Conservation (phyloP, 2,329 filamentous ascomycete species). For the Aspergillus versicolor region DNA sequence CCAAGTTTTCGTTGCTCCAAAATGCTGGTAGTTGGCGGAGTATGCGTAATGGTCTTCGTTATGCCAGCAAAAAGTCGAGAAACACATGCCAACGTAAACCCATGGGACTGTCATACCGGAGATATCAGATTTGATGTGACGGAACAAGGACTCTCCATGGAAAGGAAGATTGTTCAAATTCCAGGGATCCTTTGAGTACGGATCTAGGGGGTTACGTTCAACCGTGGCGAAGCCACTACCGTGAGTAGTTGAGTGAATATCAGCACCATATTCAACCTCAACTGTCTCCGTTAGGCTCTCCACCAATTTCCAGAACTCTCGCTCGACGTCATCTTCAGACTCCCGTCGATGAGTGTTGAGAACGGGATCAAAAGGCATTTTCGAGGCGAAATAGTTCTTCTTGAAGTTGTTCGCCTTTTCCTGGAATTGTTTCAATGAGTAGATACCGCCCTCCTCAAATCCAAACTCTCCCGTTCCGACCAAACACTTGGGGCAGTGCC, state of each 20-base stretch:
- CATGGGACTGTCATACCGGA: conserved; percentile 99
- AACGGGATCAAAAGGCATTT: conserved; percentile 83
- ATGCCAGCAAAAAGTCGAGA: conserved; percentile 99
- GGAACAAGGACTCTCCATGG: conserved; percentile 86
- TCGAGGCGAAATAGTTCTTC: conserved; percentile 85
- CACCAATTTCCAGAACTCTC: conserved; percentile 94
- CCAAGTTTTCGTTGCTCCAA: conserved; percentile 98
- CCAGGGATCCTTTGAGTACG: conserved; percentile 89
- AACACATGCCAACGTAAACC: conserved; percentile 99
- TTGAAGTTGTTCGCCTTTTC: conserved; percentile 96
- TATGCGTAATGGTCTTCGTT: conserved; percentile 98
- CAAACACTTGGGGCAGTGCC: conserved; percentile 93
- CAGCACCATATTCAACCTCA: conserved; percentile 95
- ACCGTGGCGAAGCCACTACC: conserved; percentile 95
- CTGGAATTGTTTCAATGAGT: conserved; percentile 93
- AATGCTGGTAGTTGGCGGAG: conserved; percentile 97
- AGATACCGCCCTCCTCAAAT: conserved; percentile 93
- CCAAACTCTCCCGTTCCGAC: conserved; percentile 96
- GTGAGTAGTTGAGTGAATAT: conserved; percentile 97
- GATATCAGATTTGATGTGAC: conserved; percentile 96
- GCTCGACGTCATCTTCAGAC: conserved; percentile 92
- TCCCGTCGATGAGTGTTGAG: conserved; percentile 77
- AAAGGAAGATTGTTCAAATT: conserved; percentile 92
- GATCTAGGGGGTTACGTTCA: conserved; percentile 82
- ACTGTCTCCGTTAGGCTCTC: conserved; percentile 93